A percentile compares a stretch with the other conserved stretches of the same genome.
phyloP scores from a whole-genome alignment of 108 stramenopile species.

The Stephanodiscus minutulus region DNA sequence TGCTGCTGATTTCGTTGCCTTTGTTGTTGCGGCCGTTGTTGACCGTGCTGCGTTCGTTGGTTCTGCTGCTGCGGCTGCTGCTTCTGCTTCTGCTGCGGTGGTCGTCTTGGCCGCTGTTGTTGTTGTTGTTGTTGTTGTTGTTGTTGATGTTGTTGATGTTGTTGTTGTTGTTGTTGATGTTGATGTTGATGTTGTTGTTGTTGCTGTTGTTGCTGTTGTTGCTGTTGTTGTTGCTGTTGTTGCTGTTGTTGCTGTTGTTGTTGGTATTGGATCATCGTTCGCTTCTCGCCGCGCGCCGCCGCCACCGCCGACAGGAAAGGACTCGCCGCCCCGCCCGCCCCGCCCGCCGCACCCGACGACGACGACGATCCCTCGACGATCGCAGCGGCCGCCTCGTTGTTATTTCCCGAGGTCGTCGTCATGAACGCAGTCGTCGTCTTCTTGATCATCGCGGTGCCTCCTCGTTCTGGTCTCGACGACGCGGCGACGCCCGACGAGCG shows the following conservation, averaged over 20 bases:
- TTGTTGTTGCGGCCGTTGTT: neutral
- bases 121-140: neutral
- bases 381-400: too few species aligned
- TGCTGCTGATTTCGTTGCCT: neutral
- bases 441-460: too few species aligned
- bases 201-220: neutral
- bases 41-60: too few species aligned
- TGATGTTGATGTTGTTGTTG: conserved; percentile 9
- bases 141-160: conserved; percentile 4
- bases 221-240: conserved; percentile 3
- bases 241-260: neutral
- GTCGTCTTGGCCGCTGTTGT: neutral
- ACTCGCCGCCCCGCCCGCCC: too few species aligned
- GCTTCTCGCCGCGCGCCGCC: neutral
- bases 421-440: too few species aligned
- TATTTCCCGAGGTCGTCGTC: too few species aligned
- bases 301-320: too few species aligned
- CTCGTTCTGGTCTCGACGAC: too few species aligned
- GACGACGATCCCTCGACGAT: too few species aligned
- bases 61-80: conserved; percentile 2
- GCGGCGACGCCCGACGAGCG: too few species aligned
- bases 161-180: conserved; percentile 8
- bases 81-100: conserved; percentile 1
- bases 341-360: too few species aligned
- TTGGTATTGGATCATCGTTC: neutral